Conservation (phyloP, 2,329 filamentous ascomycete species). For the Clonostachys byssicola region DNA sequence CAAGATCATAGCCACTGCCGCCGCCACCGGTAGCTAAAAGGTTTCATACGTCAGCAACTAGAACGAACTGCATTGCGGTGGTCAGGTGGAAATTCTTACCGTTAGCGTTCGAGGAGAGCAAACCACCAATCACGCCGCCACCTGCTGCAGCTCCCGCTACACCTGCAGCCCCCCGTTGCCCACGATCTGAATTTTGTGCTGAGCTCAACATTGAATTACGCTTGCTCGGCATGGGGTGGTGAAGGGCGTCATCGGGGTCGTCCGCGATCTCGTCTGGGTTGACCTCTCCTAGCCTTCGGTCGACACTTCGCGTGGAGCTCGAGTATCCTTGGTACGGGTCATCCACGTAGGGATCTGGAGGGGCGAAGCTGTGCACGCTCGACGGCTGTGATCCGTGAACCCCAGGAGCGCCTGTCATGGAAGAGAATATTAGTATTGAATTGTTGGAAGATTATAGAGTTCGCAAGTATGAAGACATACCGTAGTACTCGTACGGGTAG, state of each 20-base stretch:
- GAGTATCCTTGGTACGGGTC: conserved; percentile 64
- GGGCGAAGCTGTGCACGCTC: conserved; percentile 1
- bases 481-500: neutral
- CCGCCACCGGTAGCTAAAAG: conserved; percentile 1
- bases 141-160: conserved; percentile 39
- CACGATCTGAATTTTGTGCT: conserved; percentile 32
- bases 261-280: conserved; percentile 80
- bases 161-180: conserved; percentile 11
- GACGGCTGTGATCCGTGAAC: neutral
- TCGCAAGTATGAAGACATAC: neutral
- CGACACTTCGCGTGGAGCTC: conserved; percentile 31
- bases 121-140: conserved; percentile 22
- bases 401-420: neutral
- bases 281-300: conserved; percentile 52
- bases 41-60: no score
- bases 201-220: conserved; percentile 58
- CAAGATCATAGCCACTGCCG: conserved; percentile 24
- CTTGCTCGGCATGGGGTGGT: conserved; percentile 36
- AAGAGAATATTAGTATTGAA: neutral
- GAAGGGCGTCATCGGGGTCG: conserved; percentile 82
- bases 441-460: neutral
- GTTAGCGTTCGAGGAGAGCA: conserved; percentile 15
- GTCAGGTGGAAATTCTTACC: conserved; percentile 2
- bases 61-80: no score
- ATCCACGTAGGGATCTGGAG: conserved; percentile 28